Evolutionary conservation across 192 early-diverging fungal species (phyloP), one percentile per base, ranked within the genome.

Genomic region (Coemansia sp.): DNA sequence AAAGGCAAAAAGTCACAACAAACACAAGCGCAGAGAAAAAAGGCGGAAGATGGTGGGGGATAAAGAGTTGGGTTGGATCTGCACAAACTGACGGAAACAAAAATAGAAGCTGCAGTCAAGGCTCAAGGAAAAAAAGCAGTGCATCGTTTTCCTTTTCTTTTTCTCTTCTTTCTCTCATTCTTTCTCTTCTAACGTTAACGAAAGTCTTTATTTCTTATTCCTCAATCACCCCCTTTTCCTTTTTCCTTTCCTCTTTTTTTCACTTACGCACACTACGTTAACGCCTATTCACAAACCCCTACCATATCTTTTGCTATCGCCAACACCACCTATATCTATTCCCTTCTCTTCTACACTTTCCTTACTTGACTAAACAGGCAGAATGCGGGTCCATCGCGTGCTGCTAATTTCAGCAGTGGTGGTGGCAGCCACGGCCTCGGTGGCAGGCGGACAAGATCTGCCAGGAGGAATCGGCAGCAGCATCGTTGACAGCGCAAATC

Each of bases 381-480:
- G 19, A 54, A 54, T 54, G 52, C 52, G 52, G 52, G 52, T 54
- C 26, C 52, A 54, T 26, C 52, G 52, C 21, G 21, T 54, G 21
- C 8, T 54, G 12, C 52, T 54, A 26, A 54, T 54, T 54, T 54
- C 52, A 1, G 52, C 52, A 4, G 9, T 54, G 2, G 52, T 23
- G 6, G 52, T 23, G 52, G 52, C 52, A 0, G 26, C 26, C 21
- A 54, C 52, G 11, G 26, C 26, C 21, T 26, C 52, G 11, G 52
- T 54, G 52, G 52, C 52, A 9, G 26, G 26, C 26, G 52, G 21
- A 10, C 52, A 54, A 23, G 21, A 50, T 16, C 1, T 16, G 6
- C 48, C 48, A 6, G 48, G 48, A 16, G 43, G 13, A 44, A 15
- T 0, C 0, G 26, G 26, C 26, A 26, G 26, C 26, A 26, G 26